Base-by-base conservation (phyloP, 805 yeast genomes). In the Candida boidinii region DNA sequence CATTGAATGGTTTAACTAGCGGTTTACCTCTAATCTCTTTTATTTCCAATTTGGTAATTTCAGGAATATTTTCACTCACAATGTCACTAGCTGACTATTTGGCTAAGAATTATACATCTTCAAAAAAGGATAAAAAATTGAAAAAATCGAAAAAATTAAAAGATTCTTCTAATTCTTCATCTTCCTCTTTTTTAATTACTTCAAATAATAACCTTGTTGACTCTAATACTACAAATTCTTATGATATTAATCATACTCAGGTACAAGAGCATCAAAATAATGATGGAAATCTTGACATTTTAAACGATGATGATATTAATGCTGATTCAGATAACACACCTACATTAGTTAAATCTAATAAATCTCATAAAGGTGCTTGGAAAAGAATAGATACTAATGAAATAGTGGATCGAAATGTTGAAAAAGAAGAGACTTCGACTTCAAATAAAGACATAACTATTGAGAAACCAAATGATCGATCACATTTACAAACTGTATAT, bases 401-500 rank as follows among this genome's bases (percentile, higher is more conserved):
- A 45, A 50, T 44, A 16, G 33, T 39, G 5, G 34, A 26, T 4
- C 13, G 26, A n/a, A 25, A 17, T n/a, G 30, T 17, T 14, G 20
- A 29, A 9, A 37, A 34, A 10, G 32, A 39, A 25, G 37, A 45
- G 5, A 25, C 26, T 16, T 13, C 35, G 29, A 39, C 41, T 56
- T 51, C 23, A 40, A 37, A 12, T 35, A 30, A 13, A 56, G 50
- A 18, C 34, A 37, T 23, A 31, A 28, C 37, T 44, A 38, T 32
- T 23, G 51, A 6, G 33, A 38, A 35, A 17, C 9, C 20, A 26
- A 26, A 39, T 38, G n/a, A 40, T 29, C 5, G 30, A 5, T 12
- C 26, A 6, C 15, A 14, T 51, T 55, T 27, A 9, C 29, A 42
- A 26, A 75, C 81, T 0, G 59, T 74, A 1, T 70, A 68, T 44